phyloP scores from a whole-genome alignment of 2,329 filamentous ascomycete species.

The Cordyceps militaris region DNA sequence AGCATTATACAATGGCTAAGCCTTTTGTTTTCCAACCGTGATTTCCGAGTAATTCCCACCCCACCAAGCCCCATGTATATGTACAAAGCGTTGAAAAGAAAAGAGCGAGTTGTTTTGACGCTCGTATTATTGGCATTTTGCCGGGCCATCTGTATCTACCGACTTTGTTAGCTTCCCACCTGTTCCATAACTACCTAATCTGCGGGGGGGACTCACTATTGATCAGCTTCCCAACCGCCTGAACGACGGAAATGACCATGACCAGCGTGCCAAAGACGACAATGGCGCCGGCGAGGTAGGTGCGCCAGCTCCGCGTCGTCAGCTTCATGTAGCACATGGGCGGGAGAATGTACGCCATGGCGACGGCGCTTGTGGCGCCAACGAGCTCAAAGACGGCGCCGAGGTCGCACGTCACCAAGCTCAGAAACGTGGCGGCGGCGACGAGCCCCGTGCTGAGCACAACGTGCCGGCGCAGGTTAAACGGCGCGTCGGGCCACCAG shows the following conservation, averaged over 20 bases:
- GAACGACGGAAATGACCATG: slow-evolving; percentile 72
- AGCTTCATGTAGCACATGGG: slow-evolving; percentile 94
- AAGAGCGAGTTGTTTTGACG: not conserved
- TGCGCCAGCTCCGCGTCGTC: slow-evolving; percentile 68
- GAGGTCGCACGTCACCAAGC: slow-evolving; percentile 84
- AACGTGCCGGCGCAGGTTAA: slow-evolving; percentile 76
- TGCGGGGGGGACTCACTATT: slow-evolving; percentile 30
- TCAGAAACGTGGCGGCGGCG: slow-evolving; percentile 67
- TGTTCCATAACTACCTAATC: not conserved
- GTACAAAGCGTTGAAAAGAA: not conserved
- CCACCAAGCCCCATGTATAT: not conserved
- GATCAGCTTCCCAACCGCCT: slow-evolving; percentile 63
- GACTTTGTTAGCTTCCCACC: not conserved
- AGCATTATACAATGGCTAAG: not conserved
- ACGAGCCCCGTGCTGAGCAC: slow-evolving; percentile 80
- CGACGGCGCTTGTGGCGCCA: slow-evolving; percentile 88
- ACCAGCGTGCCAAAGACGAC: slow-evolving; percentile 74
- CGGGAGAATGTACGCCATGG: slow-evolving; percentile 89
- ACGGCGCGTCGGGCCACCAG: slow-evolving; percentile 61
- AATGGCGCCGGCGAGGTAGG: slow-evolving; percentile 62
- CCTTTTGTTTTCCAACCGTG: not conserved
- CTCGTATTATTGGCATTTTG: slow-evolving; percentile 3
- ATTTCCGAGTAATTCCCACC: not conserved
- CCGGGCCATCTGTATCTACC: slow-evolving; percentile 14
- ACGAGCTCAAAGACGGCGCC: slow-evolving; percentile 94